Evolutionary conservation across 2,329 filamentous ascomycete genomes (phyloP).

Genomic region (Raffaelea albimanens): DNA sequence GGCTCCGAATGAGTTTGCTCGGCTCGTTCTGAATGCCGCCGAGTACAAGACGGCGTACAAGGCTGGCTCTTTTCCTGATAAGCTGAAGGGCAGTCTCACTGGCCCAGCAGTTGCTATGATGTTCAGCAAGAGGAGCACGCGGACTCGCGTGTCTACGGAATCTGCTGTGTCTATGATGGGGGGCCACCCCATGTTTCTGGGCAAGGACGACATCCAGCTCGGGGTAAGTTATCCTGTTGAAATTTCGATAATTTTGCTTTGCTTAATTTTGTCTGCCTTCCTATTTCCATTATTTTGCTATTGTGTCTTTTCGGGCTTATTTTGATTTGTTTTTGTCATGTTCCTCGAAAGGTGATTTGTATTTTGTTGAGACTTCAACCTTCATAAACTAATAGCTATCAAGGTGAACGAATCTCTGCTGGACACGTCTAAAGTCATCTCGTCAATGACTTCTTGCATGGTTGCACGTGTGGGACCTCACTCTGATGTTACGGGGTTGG

Average conservation of each 20-base stretch:
- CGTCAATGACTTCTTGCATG: constrained; percentile 82
- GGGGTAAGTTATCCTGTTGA: constrained; percentile 55
- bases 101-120: constrained; percentile 87
- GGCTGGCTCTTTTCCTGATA: constrained; percentile 35
- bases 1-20: constrained; percentile 66
- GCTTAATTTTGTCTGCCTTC: too few relatives aligned
- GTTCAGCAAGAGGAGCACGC: constrained; percentile 92
- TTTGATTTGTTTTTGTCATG: too few relatives aligned
- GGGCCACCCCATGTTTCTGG: constrained; percentile 92
- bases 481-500: constrained; percentile 61
- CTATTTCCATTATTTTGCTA: too few relatives aligned
- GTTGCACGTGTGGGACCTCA: constrained; percentile 72
- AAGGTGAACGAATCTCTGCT: constrained; percentile 92
- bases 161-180: constrained; percentile 80
- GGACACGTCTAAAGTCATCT: constrained; percentile 85
- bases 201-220: constrained; percentile 91
- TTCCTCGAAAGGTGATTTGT: too few relatives aligned
- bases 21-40: constrained; percentile 73
- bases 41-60: constrained; percentile 71
- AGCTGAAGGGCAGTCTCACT: constrained; percentile 52
- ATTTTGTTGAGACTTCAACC: too few relatives aligned
- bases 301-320: too few relatives aligned
- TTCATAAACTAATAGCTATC: too few relatives aligned
- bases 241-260: too few relatives aligned
- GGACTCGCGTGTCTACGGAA: constrained; percentile 90